A percentile compares a stretch with the other conserved stretches of the same genome.
These are phyloP conservation scores for Magnolia officinalis DNA, from an alignment of 164 flowering plant species.

Conservation along the genomic window DNA sequence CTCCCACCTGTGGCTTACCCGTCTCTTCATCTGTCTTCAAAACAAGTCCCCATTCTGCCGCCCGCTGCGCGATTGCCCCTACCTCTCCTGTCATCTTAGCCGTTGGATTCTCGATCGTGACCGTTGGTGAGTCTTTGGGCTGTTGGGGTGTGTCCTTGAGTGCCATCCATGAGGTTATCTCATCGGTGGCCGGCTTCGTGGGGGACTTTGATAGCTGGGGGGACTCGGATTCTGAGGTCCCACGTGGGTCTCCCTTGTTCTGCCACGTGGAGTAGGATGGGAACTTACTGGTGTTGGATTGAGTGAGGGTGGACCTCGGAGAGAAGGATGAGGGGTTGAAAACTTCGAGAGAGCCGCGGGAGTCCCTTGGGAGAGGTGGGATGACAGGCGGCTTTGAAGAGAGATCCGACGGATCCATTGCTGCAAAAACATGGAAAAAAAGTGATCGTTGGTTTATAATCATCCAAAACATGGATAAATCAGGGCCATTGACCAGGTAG, in stretches of 20 bases:
- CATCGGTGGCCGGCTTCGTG: slow-evolving; percentile 9
- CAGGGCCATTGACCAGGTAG: background rate
- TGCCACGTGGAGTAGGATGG: slow-evolving; percentile 46
- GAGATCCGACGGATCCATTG: slow-evolving; percentile 5
- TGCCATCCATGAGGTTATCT: slow-evolving; percentile 81
- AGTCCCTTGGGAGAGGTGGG: slow-evolving; percentile 47
- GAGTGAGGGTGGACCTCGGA: slow-evolving; percentile 25
- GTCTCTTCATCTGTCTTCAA: slow-evolving; percentile 78
- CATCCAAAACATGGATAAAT: background rate
- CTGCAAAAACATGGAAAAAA: background rate
- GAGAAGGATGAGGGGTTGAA: slow-evolving; percentile 55
- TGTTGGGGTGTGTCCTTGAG: slow-evolving; percentile 39
- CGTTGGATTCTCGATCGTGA: background rate
- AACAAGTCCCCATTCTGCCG: slow-evolving; percentile 96
- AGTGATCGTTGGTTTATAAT: no score
- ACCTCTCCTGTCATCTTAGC: slow-evolving; percentile 23
- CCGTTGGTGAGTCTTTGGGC: background rate
- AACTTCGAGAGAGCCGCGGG: slow-evolving; percentile 68
- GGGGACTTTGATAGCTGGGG: slow-evolving; percentile 16
- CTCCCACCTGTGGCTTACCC: slow-evolving; percentile 74
- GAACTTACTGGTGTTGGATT: slow-evolving; percentile 8
- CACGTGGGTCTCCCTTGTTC: slow-evolving; percentile 25
- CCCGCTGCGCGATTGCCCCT: slow-evolving; percentile 64
- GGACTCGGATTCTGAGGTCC: slow-evolving; percentile 23
- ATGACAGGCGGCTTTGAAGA: slow-evolving; percentile 2